Evolutionary conservation across 192 early-diverging fungal genomes (phyloP).

Genomic region (Podila clonocystis): DNA sequence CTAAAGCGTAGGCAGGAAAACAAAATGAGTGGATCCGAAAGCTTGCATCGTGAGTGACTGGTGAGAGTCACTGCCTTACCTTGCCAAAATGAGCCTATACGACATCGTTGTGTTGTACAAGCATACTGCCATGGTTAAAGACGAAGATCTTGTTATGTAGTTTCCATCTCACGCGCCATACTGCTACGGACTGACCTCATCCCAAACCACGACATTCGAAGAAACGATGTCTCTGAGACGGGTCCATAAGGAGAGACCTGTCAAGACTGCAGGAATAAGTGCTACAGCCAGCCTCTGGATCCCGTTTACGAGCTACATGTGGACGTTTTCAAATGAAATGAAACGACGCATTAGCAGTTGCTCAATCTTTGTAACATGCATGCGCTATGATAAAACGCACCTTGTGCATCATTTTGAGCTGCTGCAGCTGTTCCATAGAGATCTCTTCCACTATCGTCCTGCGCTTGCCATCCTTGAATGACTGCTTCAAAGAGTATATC

Average conservation of each 20-base stretch:
- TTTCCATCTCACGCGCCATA: too few species aligned
- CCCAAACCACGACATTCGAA: slow-evolving; percentile 50
- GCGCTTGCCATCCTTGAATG: not conserved
- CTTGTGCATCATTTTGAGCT: not conserved
- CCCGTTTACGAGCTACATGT: not conserved
- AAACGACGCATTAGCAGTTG: too few species aligned
- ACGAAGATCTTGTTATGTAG: not conserved
- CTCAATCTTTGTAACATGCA: not conserved
- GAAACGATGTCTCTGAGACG: slow-evolving; percentile 13
- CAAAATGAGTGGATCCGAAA: slow-evolving; percentile 51
- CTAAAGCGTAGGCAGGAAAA: slow-evolving; percentile 52
- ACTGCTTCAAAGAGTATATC: not conserved
- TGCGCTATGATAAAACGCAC: not conserved
- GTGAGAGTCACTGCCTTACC: not conserved
- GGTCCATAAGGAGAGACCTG: slow-evolving; percentile 14
- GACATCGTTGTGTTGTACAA: not conserved
- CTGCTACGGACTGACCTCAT: slow-evolving; percentile 44
- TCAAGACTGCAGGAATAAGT: not conserved
- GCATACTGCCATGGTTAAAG: too few species aligned
- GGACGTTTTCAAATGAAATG: too few species aligned
- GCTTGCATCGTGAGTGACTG: slow-evolving; percentile 26
- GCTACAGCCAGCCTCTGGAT: not conserved
- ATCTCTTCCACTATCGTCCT: not conserved
- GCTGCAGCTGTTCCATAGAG: not conserved
- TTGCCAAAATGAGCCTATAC: slow-evolving; percentile 23